These are phyloP conservation scores for Auxenochlorella pyrenoidosa DNA, from an alignment of 139 green algal genomes.

Conservation along the genomic window DNA sequence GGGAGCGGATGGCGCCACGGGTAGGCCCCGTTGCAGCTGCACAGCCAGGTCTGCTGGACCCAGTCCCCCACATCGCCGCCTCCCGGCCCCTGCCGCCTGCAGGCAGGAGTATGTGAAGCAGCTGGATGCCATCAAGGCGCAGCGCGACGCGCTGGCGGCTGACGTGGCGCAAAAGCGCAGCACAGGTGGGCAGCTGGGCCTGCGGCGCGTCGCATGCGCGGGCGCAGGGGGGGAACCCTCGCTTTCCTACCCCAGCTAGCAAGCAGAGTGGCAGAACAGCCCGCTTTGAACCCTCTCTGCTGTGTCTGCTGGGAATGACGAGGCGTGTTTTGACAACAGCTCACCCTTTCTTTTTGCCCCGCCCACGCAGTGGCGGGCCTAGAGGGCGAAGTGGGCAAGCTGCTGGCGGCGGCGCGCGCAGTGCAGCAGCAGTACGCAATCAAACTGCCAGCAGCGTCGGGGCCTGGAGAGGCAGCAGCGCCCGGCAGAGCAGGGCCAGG, in stretches of 20 bases:
- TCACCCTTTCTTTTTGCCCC: background rate
- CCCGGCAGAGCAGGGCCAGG: background rate
- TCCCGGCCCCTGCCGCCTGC: background rate
- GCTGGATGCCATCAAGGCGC: slow-evolving; percentile 43
- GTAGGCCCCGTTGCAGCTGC: background rate
- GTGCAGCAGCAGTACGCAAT: slow-evolving; percentile 40
- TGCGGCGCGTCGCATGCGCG: too few relatives aligned
- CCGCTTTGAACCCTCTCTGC: too few relatives aligned
- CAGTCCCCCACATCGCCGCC: too few relatives aligned
- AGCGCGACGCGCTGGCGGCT: slow-evolving; percentile 39
- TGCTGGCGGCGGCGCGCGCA: slow-evolving; percentile 25
- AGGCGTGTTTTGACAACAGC: too few relatives aligned
- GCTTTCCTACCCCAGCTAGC: too few relatives aligned
- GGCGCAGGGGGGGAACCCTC: too few relatives aligned
- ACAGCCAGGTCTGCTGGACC: background rate
- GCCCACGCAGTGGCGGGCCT: slow-evolving; percentile 18
- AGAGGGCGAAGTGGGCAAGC: slow-evolving; percentile 35
- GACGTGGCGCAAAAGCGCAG: slow-evolving; percentile 49
- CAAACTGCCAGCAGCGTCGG: background rate
- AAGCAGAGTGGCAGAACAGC: too few relatives aligned
- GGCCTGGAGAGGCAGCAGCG: too few relatives aligned
- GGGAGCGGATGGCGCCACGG: background rate
- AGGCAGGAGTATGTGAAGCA: slow-evolving; percentile 35
- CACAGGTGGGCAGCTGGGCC: background rate
- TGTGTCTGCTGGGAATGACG: too few relatives aligned